Percentiles rank a stretch among this genome's conserved stretches.
These are phyloP conservation scores for Globisporangium emineosum DNA, from an alignment of 352 stramenopile species.

Conservation along the genomic window DNA sequence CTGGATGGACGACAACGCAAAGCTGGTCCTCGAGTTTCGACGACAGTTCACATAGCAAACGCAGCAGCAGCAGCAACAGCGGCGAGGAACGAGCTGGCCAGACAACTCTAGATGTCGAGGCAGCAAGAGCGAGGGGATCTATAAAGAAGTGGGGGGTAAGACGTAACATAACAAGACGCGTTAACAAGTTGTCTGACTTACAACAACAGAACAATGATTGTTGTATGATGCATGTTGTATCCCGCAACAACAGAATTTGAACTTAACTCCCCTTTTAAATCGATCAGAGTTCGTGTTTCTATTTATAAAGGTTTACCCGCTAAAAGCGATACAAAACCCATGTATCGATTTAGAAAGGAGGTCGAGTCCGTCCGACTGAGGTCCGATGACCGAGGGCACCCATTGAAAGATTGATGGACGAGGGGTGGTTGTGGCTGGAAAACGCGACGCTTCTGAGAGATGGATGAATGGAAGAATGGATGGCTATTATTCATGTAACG, in stretches of 20 bases:
- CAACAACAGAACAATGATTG: too few relatives aligned
- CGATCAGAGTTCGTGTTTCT: neutral
- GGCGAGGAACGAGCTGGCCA: too few relatives aligned
- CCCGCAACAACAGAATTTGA: too few relatives aligned
- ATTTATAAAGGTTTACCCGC: neutral
- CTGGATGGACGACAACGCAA: slow-evolving; percentile 36
- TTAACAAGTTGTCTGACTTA: neutral
- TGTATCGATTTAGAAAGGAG: neutral
- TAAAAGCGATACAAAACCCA: neutral
- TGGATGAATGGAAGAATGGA: too few relatives aligned
- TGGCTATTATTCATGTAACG: too few relatives aligned
- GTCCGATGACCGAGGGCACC: too few relatives aligned
- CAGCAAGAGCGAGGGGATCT: too few relatives aligned
- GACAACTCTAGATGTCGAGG: too few relatives aligned
- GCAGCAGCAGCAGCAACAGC: too few relatives aligned
- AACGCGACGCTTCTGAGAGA: neutral
- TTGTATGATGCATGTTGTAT: neutral
- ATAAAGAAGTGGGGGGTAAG: neutral
- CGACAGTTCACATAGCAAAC: slow-evolving; percentile 20
- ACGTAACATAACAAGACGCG: slow-evolving; percentile 9
- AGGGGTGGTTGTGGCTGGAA: neutral
- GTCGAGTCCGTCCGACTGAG: neutral
- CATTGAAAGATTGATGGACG: too few relatives aligned
- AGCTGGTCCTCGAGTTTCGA: slow-evolving; percentile 61
- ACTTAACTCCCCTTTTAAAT: neutral